Evolutionary conservation across 2,329 filamentous ascomycete species (phyloP).

Genomic region (Alternaria gaisen): DNA sequence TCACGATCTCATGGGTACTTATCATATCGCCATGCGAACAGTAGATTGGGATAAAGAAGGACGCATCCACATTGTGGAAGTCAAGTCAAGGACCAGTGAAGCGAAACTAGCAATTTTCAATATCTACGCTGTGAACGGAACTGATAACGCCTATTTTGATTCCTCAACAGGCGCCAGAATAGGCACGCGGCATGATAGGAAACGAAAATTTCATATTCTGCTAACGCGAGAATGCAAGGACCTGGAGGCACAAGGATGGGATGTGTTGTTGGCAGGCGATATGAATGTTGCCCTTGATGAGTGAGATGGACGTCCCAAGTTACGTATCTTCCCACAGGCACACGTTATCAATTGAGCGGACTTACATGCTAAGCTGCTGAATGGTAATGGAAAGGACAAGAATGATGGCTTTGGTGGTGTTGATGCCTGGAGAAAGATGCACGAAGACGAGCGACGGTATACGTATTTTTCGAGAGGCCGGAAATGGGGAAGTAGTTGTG

Average conservation of each 20-base stretch:
- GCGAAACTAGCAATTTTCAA: conserved; percentile 59
- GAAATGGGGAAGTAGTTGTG: conserved; percentile 61
- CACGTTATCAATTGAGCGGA: conserved; percentile 62
- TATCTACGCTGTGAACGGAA: conserved; percentile 64
- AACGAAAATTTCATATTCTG: conserved; percentile 58
- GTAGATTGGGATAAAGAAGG: conserved; percentile 64
- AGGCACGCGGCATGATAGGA: conserved; percentile 62
- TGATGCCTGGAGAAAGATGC: conserved; percentile 60
- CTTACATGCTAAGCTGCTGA: conserved; percentile 61
- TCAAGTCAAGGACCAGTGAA: conserved; percentile 8
- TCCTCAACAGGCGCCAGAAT: conserved; percentile 52
- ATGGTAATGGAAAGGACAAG: conserved; percentile 10
- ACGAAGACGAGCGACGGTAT: conserved; percentile 56
- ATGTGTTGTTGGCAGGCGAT: conserved; percentile 61
- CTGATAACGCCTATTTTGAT: conserved; percentile 57
- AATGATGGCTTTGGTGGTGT: conserved; percentile 43
- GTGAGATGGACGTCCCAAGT: conserved; percentile 58
- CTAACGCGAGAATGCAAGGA: conserved; percentile 57
- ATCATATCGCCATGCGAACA: conserved; percentile 34
- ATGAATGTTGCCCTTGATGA: conserved; percentile 60
- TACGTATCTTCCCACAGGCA: conserved; percentile 56
- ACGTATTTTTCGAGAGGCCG: conserved; percentile 59
- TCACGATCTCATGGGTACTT: conserved; percentile 49
- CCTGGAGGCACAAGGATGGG: conserved; percentile 54
- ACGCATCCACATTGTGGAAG: conserved; percentile 59